A percentile compares a stretch with the other conserved stretches of the same genome.
Conservation (phyloP, 169 alveolate species). For the Plasmodium knowlesi region DNA sequence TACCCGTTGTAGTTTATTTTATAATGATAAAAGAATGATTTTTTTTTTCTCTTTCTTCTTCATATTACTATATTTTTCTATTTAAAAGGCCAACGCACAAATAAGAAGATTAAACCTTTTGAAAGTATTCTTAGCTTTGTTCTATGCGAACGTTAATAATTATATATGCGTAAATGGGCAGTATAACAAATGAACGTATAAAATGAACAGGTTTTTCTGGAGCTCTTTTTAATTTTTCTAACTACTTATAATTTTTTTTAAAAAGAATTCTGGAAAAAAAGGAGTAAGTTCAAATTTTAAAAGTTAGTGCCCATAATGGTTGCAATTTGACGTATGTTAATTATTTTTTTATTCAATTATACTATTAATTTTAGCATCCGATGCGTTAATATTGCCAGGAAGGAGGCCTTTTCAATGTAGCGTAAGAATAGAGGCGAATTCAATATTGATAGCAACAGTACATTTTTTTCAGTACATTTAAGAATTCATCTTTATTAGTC, state of each 20-base stretch:
- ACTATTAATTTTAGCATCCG: neutral
- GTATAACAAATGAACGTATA: neutral
- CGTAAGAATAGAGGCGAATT: neutral
- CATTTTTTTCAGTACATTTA: neutral
- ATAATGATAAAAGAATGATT: neutral
- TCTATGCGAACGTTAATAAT: neutral
- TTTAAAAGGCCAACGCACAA: neutral
- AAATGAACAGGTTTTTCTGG: neutral
- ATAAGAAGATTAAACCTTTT: neutral
- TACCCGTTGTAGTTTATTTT: slow-evolving; percentile 1
- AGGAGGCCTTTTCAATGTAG: neutral
- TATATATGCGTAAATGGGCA: neutral
- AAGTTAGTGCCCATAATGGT: neutral
- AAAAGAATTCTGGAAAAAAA: neutral
- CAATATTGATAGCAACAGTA: neutral
- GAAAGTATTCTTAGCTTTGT: neutral
- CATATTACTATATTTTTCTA: neutral
- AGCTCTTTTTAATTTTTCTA: neutral
- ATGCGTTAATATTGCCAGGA: neutral
- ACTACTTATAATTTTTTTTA: neutral
- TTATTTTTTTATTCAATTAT: neutral
- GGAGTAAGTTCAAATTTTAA: neutral
- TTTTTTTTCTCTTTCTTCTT: neutral
- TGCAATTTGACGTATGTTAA: neutral
- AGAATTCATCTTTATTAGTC: neutral